Conservation (phyloP, 768 basidiomycete genomes). For the Leccinum disarticulatum region DNA sequence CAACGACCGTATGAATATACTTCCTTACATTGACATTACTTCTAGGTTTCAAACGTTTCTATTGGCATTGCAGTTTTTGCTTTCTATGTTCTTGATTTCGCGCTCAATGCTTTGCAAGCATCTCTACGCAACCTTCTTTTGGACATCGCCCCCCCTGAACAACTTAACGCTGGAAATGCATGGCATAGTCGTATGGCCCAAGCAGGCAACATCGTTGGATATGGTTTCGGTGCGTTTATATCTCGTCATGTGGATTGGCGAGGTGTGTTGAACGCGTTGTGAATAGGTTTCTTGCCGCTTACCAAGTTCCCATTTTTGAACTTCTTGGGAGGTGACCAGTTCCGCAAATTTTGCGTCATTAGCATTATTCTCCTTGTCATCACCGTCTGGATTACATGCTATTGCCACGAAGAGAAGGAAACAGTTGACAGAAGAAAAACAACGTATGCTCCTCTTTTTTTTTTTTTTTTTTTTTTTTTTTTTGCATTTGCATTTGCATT, state of each 20-base stretch:
- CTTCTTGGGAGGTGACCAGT: constrained; percentile 87
- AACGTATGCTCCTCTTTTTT: constrained; percentile 33
- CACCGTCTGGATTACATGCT: constrained; percentile 89
- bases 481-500: too few relatives aligned
- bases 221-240: constrained; percentile 69
- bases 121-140: constrained; percentile 92
- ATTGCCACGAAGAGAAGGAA: constrained; percentile 78
- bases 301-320: constrained; percentile 72
- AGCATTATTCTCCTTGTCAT: constrained; percentile 73
- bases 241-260: neutral
- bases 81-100: constrained; percentile 95
- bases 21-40: neutral
- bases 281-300: constrained; percentile 83
- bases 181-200: constrained; percentile 98
- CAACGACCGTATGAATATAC: neutral
- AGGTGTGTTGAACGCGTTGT: constrained; percentile 7
- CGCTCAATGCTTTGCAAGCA: constrained; percentile 93
- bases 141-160: constrained; percentile 85
- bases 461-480: too few relatives aligned
- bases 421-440: constrained; percentile 47
- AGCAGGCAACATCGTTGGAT: constrained; percentile 95
- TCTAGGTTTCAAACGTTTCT: constrained; percentile 63
- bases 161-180: constrained; percentile 92
- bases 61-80: constrained; percentile 85
- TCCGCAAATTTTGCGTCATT: constrained; percentile 93